phyloP scores from a whole-genome alignment of 2,329 filamentous ascomycete genomes.

The Diaporthe caulivora region DNA sequence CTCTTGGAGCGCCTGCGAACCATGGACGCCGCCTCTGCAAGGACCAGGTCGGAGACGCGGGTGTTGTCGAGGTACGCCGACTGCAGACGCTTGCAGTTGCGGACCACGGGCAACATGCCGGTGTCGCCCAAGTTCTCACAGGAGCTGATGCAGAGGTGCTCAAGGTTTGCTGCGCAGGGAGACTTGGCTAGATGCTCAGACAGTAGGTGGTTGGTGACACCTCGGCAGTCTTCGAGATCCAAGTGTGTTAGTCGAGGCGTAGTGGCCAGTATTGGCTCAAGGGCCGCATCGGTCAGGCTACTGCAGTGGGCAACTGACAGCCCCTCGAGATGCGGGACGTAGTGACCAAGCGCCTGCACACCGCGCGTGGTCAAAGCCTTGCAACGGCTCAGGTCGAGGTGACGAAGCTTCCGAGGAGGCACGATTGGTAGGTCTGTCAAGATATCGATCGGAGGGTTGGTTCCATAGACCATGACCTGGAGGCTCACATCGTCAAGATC shows the following conservation, averaged over 20 bases:
- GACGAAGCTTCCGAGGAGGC: slow-evolving; percentile 81
- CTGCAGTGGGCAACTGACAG: slow-evolving; percentile 85
- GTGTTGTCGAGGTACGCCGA: slow-evolving; percentile 94
- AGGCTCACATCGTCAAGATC: slow-evolving; percentile 83
- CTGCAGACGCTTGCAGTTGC: slow-evolving; percentile 76
- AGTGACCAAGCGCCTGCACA: slow-evolving; percentile 77
- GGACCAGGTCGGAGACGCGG: slow-evolving; percentile 85
- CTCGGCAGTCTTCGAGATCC: slow-evolving; percentile 87
- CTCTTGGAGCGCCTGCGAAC: slow-evolving; percentile 73
- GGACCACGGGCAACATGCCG: slow-evolving; percentile 86
- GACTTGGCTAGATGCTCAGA: slow-evolving; percentile 80
- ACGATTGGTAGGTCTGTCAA: slow-evolving; percentile 83
- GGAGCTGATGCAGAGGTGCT: slow-evolving; percentile 89
- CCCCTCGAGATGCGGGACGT: slow-evolving; percentile 84
- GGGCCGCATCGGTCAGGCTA: slow-evolving; percentile 78
- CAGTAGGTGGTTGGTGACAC: slow-evolving; percentile 81
- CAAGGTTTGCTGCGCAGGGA: slow-evolving; percentile 77
- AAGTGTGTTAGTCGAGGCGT: slow-evolving; percentile 85
- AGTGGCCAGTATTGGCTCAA: slow-evolving; percentile 80
- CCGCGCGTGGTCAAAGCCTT: slow-evolving; percentile 78
- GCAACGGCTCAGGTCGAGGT: slow-evolving; percentile 89
- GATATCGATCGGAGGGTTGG: slow-evolving; percentile 82
- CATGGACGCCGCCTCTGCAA: slow-evolving; percentile 87
- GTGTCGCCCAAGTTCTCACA: slow-evolving; percentile 87
- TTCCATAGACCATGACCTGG: slow-evolving; percentile 79